Evolutionary conservation across 305 asterid genomes (phyloP), one percentile per base, ranked within the genome.

Genomic region (Fraxinus sp.): DNA sequence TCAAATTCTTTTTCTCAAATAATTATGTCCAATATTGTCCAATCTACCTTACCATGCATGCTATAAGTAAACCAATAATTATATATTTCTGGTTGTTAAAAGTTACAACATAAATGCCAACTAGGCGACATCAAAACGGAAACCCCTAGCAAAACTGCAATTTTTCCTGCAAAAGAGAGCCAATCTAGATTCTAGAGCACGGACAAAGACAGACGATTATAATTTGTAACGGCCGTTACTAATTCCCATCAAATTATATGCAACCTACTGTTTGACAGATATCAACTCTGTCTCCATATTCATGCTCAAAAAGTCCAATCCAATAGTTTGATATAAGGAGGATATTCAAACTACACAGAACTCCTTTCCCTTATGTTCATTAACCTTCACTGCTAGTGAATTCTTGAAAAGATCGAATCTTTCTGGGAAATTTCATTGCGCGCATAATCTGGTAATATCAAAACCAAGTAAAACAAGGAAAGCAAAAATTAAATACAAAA

Each of bases 171-270:
- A 7, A 82, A 55, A 80, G 68, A 49, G 39, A 55, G 71, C 22
- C 70, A 46, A 77, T 30, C 18, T 59, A 16, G 49, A 46, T n/a
- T 7, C 43, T n/a, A 49, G 30, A 46, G 81, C 64, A 59, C 66
- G 62, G 57, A 32, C 24, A 6, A 13, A 26, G 70, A 72, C 66
- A 43, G 57, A 74, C 7, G 28, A 71, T 3, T 74, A 24, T 41
- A 52, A 55, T 70, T 20, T 75, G 11, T 26, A 52, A 66, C 13
- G 20, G 37, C 41, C 52, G 36, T 11, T 30, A 83, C 32, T 62
- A 77, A 32, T 73, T 46, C 59, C 49, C 18, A 26, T 11, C 70
- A 62, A 68, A 75, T 75, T 68, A 77, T 79, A 76, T 37, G 46
- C 72, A 28, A 77, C 57, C 72, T 22, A 64, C 24, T 64, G n/a